Evolutionary conservation across 140 eudicot species (phyloP), one percentile per base, ranked within the genome.

Genomic region (Cichorium intybus): DNA sequence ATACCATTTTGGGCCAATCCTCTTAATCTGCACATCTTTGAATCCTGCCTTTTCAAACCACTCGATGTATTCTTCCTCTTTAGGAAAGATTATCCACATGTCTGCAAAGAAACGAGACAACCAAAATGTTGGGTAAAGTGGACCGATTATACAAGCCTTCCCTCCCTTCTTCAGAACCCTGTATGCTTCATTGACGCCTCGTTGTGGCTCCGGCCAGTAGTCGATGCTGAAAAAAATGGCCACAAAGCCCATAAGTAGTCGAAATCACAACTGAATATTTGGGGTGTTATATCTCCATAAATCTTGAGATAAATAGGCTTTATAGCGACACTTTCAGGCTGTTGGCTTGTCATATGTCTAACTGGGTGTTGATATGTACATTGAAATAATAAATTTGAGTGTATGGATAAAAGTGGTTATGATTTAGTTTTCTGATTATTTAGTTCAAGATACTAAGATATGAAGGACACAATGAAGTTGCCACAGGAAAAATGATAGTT

Each of bases 191-290:
- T 70, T 87, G 72, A 92, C 79, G 60, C 98, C 98, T 58, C 96
- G 81, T 72, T 92, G 96, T 6, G 98, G 98, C 69, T 92, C 98
- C 7, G 96, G 98, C 98, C 98, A 92, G 81, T 92, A 88, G 84
- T 85, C 98, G 52, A 92, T 92, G 66, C 98, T 92, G 68, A 16
- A 48, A 68, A 18, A 14, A 69, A 45, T 1, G 64, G 52, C 46
- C 52, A 80, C 6, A 51, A 73, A 56, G 3, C 18, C 53, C 48
- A 0, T 74, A 39, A 62, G 71, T 41, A 26, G 18, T 45, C 18
- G 26, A 12, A 45, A 56, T 20, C 33, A 56, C n/a, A n/a, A n/a
- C n/a, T n/a, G n/a, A n/a, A n/a, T n/a, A n/a, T n/a, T n/a, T n/a
- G n/a, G n/a, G n/a, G n/a, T n/a, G n/a, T n/a, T n/a, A n/a, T n/a